Percentiles rank a stretch among this genome's conserved stretches.
These are phyloP conservation scores for Pelargonium fulgidum DNA, from an alignment of 441 rosid genomes.

Conservation along the genomic window DNA sequence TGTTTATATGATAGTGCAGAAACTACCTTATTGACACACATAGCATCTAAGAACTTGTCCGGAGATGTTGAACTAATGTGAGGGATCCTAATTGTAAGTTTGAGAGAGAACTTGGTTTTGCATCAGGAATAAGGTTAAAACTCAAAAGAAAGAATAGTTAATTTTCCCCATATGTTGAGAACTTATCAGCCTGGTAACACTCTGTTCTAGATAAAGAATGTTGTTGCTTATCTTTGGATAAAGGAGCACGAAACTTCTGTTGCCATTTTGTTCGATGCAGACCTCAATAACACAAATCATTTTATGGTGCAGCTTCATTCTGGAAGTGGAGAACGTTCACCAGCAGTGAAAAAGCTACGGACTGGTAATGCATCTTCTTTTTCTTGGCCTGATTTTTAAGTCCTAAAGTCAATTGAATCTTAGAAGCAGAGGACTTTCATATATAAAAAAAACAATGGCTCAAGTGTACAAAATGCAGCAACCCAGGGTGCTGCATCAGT, in stretches of 20 bases:
- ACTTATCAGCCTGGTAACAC: neutral
- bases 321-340: conserved; percentile 50
- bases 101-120: neutral
- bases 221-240: neutral
- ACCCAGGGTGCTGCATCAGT: conserved; percentile 33
- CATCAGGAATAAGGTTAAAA: neutral
- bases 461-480: conserved; percentile 31
- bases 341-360: conserved; percentile 47
- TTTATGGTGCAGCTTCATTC: conserved; percentile 71
- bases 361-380: conserved; percentile 31
- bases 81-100: neutral
- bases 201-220: neutral
- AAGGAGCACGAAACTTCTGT: neutral
- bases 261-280: neutral
- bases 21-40: neutral
- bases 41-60: neutral
- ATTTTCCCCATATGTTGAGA: neutral
- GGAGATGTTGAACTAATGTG: neutral
- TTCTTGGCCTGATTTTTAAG: neutral
- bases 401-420: neutral
- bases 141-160: neutral
- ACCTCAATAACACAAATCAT: conserved; percentile 11
- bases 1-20: neutral
- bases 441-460: too few species aligned
- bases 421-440: neutral